Base-by-base conservation (phyloP, 1,284 basidiomycete genomes). In the Malassezia nana region DNA sequence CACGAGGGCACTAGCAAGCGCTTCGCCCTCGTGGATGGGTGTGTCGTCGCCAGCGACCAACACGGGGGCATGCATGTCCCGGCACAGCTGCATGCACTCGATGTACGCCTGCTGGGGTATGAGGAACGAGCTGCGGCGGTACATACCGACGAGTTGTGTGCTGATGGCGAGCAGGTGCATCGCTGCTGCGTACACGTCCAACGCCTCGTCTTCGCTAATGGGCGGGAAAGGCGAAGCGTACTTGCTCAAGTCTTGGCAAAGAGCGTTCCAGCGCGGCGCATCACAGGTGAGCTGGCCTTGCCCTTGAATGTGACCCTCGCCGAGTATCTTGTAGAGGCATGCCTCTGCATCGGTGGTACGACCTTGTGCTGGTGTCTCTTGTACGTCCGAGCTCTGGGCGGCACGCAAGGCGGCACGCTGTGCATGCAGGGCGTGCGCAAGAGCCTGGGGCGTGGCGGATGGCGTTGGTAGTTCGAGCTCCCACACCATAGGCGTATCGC, bases 1-100 rank as follows among this genome's bases (percentile, higher is more conserved):
- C 3, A 75, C 74, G 6, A 75, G 62, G 10, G 63, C 62, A 12
- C 72, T 61, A 3, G 68, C 68, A 6, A 69, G 57, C 7, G 72
- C 74, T 55, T 75, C 74, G 3, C 74, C 74, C 57, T 75, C 74
- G 50, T 70, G 66, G 1, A 69, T 41, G 16, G 57, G 47, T 7
- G 60, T 57, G 15, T 64, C 64, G 44, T 65, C 61, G 28, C 69
- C 67, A 2, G 69, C 68, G 60, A 66, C 66, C 16, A 73, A 60
- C 10, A 69, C 65, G 1, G 71, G 69, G 0, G 69, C 63, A 6
- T 53, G 43, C 53, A 72, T 55, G 31, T 65, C 52, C 3, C 58
- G 47, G 22, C 62, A 68, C 3, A 73, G 63, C 18, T 58, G 40
- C 12, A 68, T 66, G 45, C 61, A 63, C 45, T 65, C 57, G 22